A percentile compares a stretch with the other conserved stretches of the same genome.
Evolutionary conservation across 805 yeast species (phyloP).

Genomic region (Teunomyces pallodes): DNA sequence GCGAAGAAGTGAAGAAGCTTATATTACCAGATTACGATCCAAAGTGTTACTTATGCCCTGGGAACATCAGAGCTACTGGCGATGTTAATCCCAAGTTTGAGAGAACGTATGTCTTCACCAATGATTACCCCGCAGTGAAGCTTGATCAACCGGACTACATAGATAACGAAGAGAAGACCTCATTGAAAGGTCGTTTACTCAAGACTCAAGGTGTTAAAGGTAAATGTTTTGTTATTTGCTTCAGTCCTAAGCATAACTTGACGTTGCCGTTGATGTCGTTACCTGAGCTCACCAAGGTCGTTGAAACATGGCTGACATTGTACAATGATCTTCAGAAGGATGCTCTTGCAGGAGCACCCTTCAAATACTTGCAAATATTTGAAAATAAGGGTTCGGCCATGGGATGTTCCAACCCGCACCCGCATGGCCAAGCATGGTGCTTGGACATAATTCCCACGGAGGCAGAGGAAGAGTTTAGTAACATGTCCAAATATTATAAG

Average conservation of each 20-base stretch:
- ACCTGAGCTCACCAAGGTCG: constrained; percentile 45
- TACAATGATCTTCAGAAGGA: constrained; percentile 44
- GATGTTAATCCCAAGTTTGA: constrained; percentile 55
- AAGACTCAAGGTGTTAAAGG: constrained; percentile 61
- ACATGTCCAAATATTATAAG: constrained; percentile 47
- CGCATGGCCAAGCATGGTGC: constrained; percentile 84
- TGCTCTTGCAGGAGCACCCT: constrained; percentile 40
- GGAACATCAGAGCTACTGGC: constrained; percentile 64
- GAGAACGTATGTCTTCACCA: constrained; percentile 57
- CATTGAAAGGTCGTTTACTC: constrained; percentile 44
- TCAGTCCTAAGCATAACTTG: constrained; percentile 65
- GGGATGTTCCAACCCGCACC: constrained; percentile 84
- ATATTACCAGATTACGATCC: constrained; percentile 56
- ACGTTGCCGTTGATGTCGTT: constrained; percentile 61
- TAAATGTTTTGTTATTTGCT: constrained; percentile 68
- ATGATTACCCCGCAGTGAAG: constrained; percentile 71
- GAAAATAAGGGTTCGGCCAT: constrained; percentile 77
- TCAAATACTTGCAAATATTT: constrained; percentile 64
- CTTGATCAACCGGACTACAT: constrained; percentile 50
- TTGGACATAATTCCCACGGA: constrained; percentile 63
- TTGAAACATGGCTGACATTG: constrained; percentile 58
- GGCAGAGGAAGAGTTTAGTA: constrained; percentile 54
- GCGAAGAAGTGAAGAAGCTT: constrained; percentile 46
- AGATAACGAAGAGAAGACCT: constrained; percentile 9
- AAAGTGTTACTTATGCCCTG: constrained; percentile 71